Evolutionary conservation across 2,329 filamentous ascomycete species (phyloP).

Genomic region (Spiromastix sp.): DNA sequence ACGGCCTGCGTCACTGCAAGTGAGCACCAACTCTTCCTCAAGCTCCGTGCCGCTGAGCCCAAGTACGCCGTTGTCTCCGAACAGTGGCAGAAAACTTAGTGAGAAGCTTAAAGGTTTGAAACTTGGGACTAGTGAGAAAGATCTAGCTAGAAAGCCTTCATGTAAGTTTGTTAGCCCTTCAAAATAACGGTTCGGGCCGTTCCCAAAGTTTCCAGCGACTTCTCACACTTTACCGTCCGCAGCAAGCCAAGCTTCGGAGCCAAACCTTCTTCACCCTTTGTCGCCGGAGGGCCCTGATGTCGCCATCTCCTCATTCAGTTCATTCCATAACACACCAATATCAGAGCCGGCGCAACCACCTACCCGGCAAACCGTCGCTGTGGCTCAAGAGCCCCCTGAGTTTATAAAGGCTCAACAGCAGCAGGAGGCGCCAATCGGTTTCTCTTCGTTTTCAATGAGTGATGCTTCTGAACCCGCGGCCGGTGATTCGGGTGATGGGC

Average conservation of each 20-base stretch:
- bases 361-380: conserved; percentile 9
- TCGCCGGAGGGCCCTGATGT: conserved; percentile 55
- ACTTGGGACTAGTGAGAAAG: conserved; percentile 60
- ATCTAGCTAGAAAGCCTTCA: conserved; percentile 45
- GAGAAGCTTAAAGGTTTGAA: conserved; percentile 74
- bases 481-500: conserved; percentile 59
- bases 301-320: conserved; percentile 52
- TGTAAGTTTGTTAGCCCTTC: conserved; percentile 34
- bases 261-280: conserved; percentile 39
- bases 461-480: conserved; percentile 20
- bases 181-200: no score
- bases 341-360: conserved; percentile 13
- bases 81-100: conserved; percentile 57
- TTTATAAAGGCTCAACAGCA: conserved; percentile 27
- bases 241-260: conserved; percentile 22
- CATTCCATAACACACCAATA: conserved; percentile 41
- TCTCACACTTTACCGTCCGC: conserved; percentile 6
- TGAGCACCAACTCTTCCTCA: conserved; percentile 25
- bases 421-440: neutral
- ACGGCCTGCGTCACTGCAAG: conserved; percentile 24
- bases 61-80: conserved; percentile 50
- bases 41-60: conserved; percentile 26
- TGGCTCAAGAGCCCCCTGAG: conserved; percentile 29
- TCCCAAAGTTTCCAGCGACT: no score
- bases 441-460: neutral